These are phyloP conservation scores for Hypoxylon sp. DNA, from an alignment of 2,329 filamentous ascomycete genomes.

Conservation along the genomic window DNA sequence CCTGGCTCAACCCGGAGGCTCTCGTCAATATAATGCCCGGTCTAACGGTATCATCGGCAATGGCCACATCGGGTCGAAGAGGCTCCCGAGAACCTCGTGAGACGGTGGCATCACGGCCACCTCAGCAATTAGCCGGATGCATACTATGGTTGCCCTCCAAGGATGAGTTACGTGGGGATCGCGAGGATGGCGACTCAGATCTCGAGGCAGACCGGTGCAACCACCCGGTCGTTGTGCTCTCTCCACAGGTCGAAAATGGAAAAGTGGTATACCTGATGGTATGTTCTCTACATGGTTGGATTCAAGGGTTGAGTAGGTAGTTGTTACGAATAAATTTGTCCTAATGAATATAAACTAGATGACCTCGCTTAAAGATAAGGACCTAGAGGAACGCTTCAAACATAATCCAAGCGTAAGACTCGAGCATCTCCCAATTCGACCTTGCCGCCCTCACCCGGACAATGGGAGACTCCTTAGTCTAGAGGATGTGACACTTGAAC, in stretches of 20 bases:
- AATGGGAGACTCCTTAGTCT: conserved; percentile 45
- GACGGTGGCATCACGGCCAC: conserved; percentile 6
- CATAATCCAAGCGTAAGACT: conserved; percentile 23
- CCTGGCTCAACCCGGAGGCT: conserved; percentile 3
- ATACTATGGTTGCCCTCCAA: conserved; percentile 45
- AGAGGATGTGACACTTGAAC: conserved; percentile 21
- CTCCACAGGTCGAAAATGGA: conserved; percentile 40
- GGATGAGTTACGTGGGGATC: conserved; percentile 11
- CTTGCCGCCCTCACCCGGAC: conserved; percentile 44
- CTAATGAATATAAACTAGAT: conserved; percentile 37
- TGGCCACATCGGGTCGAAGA: conserved; percentile 22
- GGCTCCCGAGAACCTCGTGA: conserved; percentile 22
- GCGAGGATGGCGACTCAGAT: conserved; percentile 18
- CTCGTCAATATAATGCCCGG: conserved; percentile 35
- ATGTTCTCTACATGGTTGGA: conserved; percentile 19
- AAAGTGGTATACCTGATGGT: conserved; percentile 45
- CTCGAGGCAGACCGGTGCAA: conserved; percentile 43
- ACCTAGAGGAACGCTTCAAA: conserved; percentile 35
- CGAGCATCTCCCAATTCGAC: conserved; percentile 45
- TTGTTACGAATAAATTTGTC: background rate
- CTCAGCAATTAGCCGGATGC: conserved; percentile 38
- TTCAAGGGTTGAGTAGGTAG: conserved; percentile 2
- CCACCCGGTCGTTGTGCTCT: conserved; percentile 48
- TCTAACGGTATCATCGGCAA: conserved; percentile 30
- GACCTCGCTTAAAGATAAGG: conserved; percentile 42